Evolutionary conservation across 2,329 filamentous ascomycete species (phyloP), one percentile per base, ranked within the genome.

Genomic region (Pseudocercospora crystallina): DNA sequence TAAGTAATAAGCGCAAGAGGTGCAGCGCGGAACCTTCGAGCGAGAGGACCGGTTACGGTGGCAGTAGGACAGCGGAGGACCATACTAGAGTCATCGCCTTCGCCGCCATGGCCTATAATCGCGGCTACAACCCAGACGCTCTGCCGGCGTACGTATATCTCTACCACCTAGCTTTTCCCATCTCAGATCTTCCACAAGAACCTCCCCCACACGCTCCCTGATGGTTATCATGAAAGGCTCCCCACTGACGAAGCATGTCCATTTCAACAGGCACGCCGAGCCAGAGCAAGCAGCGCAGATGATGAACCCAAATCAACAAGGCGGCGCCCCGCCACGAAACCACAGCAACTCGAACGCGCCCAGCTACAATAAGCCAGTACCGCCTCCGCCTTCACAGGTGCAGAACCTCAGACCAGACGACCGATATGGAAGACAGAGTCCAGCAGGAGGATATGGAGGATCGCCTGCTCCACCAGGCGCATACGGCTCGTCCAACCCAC

Each of bases 121-220:
- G 84, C 71, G 83, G 86, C 49, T 94, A 90, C 76, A 95, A 99
- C 71, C 91, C 91, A 31, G 92, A 99, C 77, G 89, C 90, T 69
- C 83, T 99, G 58, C 92, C 92, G 68, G 90, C 90, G 87, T 94
- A 80, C 75, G 86, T 74, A 37, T 35, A 20, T 43, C 43, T 36
- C 33, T 48, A 33, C 43, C 12, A 34, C 34, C 40, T 42, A 26
- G 3, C 20, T 7, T 26, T 26, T 26, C 20, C 20, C 20, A 26
- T 26, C 20, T 7, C 20, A 26, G 20, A 7, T 7, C 4, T 3
- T 26, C 20, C 20, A 26, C 4, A 26, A 26, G 20, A 26, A 7
- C 20, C 7, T 26, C 4, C 20, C 20, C 20, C 7, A 26, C 7
- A 26, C 20, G 7, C 20, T 4, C 7, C 3, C 20, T 26, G 4